phyloP scores from a whole-genome alignment of 345 rosid genomes.

The Theobroma cacao region DNA sequence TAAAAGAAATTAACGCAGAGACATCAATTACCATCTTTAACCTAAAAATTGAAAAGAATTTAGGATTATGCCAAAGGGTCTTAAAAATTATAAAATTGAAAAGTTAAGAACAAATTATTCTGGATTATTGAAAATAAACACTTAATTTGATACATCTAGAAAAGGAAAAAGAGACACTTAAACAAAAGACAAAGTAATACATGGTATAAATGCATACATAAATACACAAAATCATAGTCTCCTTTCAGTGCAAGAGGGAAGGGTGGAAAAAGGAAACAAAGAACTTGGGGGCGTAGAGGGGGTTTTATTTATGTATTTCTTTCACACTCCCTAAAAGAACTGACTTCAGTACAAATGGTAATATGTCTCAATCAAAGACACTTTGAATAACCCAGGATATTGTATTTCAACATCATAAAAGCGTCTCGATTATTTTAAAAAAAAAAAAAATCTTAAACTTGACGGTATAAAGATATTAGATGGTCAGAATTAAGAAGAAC shows the following conservation, averaged over 20 bases:
- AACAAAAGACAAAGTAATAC: neutral
- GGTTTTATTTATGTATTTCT: neutral
- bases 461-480: neutral
- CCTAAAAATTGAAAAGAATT: neutral
- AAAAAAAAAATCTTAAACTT: neutral
- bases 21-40: neutral
- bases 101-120: neutral
- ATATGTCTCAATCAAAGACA: neutral
- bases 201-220: neutral
- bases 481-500: neutral
- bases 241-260: neutral
- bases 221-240: neutral
- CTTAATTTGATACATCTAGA: neutral
- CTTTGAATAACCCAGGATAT: neutral
- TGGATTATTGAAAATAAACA: slow-evolving; percentile 1
- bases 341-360: neutral
- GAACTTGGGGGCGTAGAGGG: neutral
- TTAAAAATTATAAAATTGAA: neutral
- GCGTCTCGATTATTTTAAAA: neutral
- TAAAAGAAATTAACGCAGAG: neutral
- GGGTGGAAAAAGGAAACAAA: neutral
- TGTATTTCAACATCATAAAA: neutral
- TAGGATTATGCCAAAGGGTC: neutral
- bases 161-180: neutral
- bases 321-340: neutral